Percentiles rank a stretch among this genome's conserved stretches.
Conservation (phyloP, 73 alveolate species). For the Urostyla sp. region DNA sequence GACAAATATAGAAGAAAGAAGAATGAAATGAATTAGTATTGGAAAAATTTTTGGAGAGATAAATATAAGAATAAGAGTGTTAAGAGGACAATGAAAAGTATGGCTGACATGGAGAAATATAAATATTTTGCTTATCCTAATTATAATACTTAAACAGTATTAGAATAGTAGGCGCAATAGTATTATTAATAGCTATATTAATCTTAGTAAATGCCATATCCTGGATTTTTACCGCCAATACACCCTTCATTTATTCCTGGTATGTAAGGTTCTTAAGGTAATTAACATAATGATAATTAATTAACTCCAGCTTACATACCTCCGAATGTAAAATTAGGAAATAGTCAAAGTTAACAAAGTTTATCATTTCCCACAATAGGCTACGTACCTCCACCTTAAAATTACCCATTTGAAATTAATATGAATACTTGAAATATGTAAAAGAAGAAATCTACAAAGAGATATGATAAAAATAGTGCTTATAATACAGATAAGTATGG, state of each 20-base stretch:
- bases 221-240: too few species aligned
- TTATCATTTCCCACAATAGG: background rate
- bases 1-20: too few species aligned
- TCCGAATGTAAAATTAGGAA: too few species aligned
- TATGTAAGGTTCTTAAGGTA: too few species aligned
- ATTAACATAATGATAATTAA: too few species aligned
- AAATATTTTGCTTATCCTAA: constrained; percentile 23
- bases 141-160: background rate
- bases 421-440: background rate
- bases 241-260: too few species aligned
- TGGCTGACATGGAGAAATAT: constrained; percentile 5
- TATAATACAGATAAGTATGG: background rate
- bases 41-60: constrained; percentile 29
- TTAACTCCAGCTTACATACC: too few species aligned
- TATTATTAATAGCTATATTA: too few species aligned
- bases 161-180: too few species aligned
- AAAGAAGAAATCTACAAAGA: too few species aligned
- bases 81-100: constrained; percentile 2
- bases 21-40: background rate
- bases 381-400: background rate
- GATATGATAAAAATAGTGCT: background rate
- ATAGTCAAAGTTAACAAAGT: too few species aligned
- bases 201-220: too few species aligned
- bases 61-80: constrained; percentile 19
- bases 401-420: constrained; percentile 7